Percentiles rank a stretch among this genome's conserved stretches.
These are phyloP conservation scores for Globisporangium sylvaticum DNA, from an alignment of 352 stramenopile species.

Conservation along the genomic window DNA sequence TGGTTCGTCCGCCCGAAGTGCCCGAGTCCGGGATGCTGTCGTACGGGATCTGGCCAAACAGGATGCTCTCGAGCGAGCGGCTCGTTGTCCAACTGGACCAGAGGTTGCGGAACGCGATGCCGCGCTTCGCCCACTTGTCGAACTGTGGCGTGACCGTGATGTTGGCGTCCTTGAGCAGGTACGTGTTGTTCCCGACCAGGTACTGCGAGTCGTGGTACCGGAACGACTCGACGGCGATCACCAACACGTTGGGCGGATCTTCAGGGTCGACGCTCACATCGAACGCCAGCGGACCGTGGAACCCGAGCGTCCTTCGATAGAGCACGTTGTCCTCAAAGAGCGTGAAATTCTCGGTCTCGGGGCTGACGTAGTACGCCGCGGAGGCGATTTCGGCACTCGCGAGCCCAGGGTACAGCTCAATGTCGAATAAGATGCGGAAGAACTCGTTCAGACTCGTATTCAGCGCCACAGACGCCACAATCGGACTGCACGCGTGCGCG, in stretches of 20 bases:
- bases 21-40: constrained; percentile 33
- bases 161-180: constrained; percentile 24
- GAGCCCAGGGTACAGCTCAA: constrained; percentile 20
- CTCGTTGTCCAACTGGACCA: constrained; percentile 63
- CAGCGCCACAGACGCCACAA: constrained; percentile 31
- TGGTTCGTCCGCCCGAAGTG: constrained; percentile 25
- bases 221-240: constrained; percentile 55
- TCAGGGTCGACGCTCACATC: constrained; percentile 29
- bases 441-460: constrained; percentile 44
- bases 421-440: constrained; percentile 20
- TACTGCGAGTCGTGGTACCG: constrained; percentile 50
- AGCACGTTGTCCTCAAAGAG: constrained; percentile 38
- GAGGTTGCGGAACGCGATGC: constrained; percentile 47
- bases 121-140: constrained; percentile 41
- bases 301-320: constrained; percentile 35
- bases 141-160: constrained; percentile 48
- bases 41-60: constrained; percentile 49
- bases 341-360: constrained; percentile 35
- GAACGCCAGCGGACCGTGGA: constrained; percentile 38
- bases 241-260: constrained; percentile 43
- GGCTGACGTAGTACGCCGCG: constrained; percentile 26
- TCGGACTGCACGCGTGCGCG: constrained; percentile 13
- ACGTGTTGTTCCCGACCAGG: constrained; percentile 32
- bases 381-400: constrained; percentile 17
- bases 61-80: constrained; percentile 48